Percentiles rank a stretch among this genome's conserved stretches.
Conservation (phyloP, 1,284 basidiomycete genomes). For the Fistulinella cinereoalba region DNA sequence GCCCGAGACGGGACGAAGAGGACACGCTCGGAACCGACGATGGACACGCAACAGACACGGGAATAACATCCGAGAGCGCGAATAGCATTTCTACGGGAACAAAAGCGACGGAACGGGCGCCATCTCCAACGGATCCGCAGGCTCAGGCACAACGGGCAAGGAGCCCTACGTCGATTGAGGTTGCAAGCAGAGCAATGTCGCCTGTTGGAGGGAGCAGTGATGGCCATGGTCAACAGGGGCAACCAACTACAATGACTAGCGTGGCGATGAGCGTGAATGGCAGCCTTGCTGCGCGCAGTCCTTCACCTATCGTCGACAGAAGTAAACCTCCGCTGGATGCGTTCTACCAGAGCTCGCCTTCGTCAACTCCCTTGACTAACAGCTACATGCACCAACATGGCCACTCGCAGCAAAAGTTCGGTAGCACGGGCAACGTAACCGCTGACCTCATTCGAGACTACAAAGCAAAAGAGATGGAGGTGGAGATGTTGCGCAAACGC, state of each 20-base stretch:
- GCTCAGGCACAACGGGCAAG: constrained; percentile 51
- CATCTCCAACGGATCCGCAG: constrained; percentile 42
- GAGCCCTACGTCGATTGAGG: constrained; percentile 52
- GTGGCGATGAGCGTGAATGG: constrained; percentile 51
- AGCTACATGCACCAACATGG: constrained; percentile 25
- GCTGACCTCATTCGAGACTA: constrained; percentile 76
- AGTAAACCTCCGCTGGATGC: constrained; percentile 55
- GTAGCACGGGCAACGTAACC: constrained; percentile 66
- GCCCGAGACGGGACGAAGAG: constrained; percentile 67
- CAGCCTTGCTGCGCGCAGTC: constrained; percentile 52
- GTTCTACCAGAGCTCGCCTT: constrained; percentile 55
- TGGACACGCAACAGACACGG: constrained; percentile 44
- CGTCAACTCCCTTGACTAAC: constrained; percentile 43
- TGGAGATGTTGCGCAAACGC: constrained; percentile 75
- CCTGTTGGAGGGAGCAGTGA: constrained; percentile 45
- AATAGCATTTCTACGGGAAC: constrained; percentile 29
- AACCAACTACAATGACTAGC: constrained; percentile 50
- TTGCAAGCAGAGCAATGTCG: constrained; percentile 52
- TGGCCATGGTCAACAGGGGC: constrained; percentile 32
- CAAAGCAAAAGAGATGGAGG: constrained; percentile 77
- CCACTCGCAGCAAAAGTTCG: constrained; percentile 39
- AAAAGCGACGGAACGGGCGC: constrained; percentile 45
- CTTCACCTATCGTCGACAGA: constrained; percentile 58
- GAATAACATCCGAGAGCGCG: constrained; percentile 35
- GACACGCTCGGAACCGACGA: constrained; percentile 54